phyloP scores from a whole-genome alignment of 345 rosid genomes.

The Geranium rotundifolium region DNA sequence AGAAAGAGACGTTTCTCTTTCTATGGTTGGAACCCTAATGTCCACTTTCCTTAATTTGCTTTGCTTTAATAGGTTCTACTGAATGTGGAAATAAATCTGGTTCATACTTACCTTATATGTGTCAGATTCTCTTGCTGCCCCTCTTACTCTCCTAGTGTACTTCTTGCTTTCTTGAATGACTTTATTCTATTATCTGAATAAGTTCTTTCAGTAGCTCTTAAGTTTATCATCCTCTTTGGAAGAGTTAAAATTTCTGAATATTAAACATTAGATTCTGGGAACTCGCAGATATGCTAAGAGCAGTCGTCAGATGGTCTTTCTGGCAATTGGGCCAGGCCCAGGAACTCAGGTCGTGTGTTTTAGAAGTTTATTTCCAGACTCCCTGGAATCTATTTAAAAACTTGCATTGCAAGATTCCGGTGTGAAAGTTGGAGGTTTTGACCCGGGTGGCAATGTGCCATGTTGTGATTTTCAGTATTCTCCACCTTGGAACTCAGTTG shows the following conservation, averaged over 20 bases:
- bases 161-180: slow-evolving; percentile 9
- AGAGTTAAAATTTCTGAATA: slow-evolving; percentile 28
- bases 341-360: slow-evolving; percentile 48
- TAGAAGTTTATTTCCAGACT: slow-evolving; percentile 32
- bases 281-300: slow-evolving; percentile 64
- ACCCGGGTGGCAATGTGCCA: slow-evolving; percentile 28
- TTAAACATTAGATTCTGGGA: slow-evolving; percentile 63
- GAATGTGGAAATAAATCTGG: background rate
- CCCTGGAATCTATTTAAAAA: slow-evolving; percentile 25
- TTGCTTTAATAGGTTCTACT: background rate
- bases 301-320: slow-evolving; percentile 53
- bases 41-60: background rate
- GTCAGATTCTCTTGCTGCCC: background rate
- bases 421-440: slow-evolving; percentile 37
- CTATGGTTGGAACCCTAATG: background rate
- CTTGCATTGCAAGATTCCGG: slow-evolving; percentile 41
- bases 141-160: background rate
- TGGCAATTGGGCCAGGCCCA: slow-evolving; percentile 57
- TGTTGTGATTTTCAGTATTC: slow-evolving; percentile 26
- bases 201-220: slow-evolving; percentile 6
- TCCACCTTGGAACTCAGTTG: slow-evolving; percentile 25
- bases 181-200: slow-evolving; percentile 5
- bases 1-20: no score
- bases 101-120: no score
- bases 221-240: slow-evolving; percentile 14